Base-by-base conservation (phyloP, 2,329 filamentous ascomycete species). In the Arthrobotrys musiformis region DNA sequence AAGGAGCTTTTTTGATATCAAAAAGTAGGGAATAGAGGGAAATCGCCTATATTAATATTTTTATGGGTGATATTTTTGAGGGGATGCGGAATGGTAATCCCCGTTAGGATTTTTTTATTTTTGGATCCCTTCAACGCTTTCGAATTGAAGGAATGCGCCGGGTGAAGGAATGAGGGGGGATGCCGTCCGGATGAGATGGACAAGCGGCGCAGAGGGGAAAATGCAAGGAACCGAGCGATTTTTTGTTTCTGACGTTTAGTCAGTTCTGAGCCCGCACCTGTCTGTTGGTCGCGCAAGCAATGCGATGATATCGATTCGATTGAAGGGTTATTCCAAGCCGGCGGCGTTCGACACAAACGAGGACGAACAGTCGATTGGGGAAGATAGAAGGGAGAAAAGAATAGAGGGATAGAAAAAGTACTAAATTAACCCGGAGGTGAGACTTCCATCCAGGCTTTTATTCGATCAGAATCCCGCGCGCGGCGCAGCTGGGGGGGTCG, bases 141-240 rank as follows among this genome's bases (percentile, higher is more conserved):
- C 24, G 17, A n/a, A 42, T 60, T 28, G 56, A 60, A 17, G 17
- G 19, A 62, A 62, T 30, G 58, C 37, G 37, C 35, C n/a, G 58
- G 40, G n/a, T 8, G 22, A 62, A 46, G 7, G n/a, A 13, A 46
- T 46, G 15, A 11, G 15, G 35, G 8, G 15, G 35, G 22, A 17
- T 22, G 9, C 7, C 33, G 2, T 8, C 24, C 5, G 30, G 30
- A 33, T 33, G 30, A 33, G 30, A 33, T 33, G 30, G 30, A 33
- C 30, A 37, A 24, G 15, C 26, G 44, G 37, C 61, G 61, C 61
- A 50, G 26, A 48, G 8, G 2, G 37, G 7, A 50, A 67, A 68
- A 75, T 63, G 63, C 70, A 69, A 75, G 56, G 63, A 58, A 69
- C 63, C 70, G 70, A 69, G 70, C 48, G 70, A 69, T 69, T 69